phyloP scores from a whole-genome alignment of 1,284 basidiomycete species.

The Ceratobasidium sp. region DNA sequence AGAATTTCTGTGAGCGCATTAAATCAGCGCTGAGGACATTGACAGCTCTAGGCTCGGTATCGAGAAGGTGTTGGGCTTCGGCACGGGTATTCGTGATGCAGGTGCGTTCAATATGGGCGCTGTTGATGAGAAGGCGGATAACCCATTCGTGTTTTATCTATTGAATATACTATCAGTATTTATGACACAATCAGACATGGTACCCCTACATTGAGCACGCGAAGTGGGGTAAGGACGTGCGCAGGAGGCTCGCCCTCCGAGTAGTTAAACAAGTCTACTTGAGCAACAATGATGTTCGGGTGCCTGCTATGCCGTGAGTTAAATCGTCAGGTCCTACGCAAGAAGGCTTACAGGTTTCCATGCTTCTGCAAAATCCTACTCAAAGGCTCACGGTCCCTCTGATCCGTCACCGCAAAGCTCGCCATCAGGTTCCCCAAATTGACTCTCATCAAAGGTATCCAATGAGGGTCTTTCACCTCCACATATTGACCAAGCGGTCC shows the following conservation, averaged over 20 bases:
- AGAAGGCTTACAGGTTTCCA: conserved; percentile 60
- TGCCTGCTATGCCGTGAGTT: conserved; percentile 48
- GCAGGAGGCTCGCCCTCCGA: conserved; percentile 63
- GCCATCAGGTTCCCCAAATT: conserved; percentile 70
- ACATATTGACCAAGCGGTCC: conserved; percentile 88
- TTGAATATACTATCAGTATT: background rate
- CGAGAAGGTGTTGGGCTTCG: conserved; percentile 64
- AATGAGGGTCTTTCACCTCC: conserved; percentile 74
- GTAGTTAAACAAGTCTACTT: conserved; percentile 80
- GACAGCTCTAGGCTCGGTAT: conserved; percentile 51
- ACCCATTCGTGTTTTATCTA: conserved; percentile 81
- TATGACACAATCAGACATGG: background rate
- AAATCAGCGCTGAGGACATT: conserved; percentile 30
- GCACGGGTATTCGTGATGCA: conserved; percentile 68
- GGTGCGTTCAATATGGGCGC: conserved; percentile 71
- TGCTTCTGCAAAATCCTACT: conserved; percentile 62
- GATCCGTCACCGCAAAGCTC: conserved; percentile 79
- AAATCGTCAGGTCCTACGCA: conserved; percentile 48
- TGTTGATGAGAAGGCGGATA: conserved; percentile 82
- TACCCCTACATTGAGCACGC: conserved; percentile 76
- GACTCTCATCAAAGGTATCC: conserved; percentile 70
- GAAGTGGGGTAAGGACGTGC: conserved; percentile 74
- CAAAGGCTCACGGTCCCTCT: conserved; percentile 69
- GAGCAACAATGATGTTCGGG: conserved; percentile 66
- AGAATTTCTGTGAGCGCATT: conserved; percentile 57